Percentiles rank a stretch among this genome's conserved stretches.
Conservation (phyloP, 108 stramenopile species). For the Parmales sp. region DNA sequence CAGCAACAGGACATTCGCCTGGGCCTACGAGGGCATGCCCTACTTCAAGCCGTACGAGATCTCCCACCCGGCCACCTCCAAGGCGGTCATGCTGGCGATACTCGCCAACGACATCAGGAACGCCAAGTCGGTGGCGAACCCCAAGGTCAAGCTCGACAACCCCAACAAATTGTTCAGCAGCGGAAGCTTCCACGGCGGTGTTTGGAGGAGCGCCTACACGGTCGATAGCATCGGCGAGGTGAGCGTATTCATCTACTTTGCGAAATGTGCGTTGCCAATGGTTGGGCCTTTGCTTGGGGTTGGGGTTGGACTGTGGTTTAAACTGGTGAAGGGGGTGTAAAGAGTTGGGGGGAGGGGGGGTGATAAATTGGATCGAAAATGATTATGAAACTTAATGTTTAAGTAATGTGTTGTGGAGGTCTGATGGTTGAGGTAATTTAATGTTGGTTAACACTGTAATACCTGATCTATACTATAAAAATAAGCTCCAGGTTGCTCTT, state of each 20-base stretch:
- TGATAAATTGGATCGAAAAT: no score
- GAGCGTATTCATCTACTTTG: conserved; percentile 82
- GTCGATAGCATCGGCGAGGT: conserved; percentile 90
- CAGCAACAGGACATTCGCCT: conserved; percentile 88
- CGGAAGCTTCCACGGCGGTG: conserved; percentile 87
- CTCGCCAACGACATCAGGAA: conserved; percentile 80
- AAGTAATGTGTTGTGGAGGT: no score
- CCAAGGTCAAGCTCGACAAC: conserved; percentile 62
- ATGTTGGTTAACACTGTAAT: no score
- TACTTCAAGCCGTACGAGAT: conserved; percentile 92
- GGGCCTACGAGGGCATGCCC: conserved; percentile 97
- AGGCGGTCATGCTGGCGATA: conserved; percentile 91
- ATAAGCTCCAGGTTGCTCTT: no score
- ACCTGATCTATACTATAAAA: no score
- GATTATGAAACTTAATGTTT: no score
- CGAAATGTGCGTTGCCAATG: conserved; percentile 54
- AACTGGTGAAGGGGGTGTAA: no score
- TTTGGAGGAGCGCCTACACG: conserved; percentile 88
- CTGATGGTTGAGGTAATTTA: no score
- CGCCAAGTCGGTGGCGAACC: conserved; percentile 57
- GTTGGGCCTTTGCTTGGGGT: no score
- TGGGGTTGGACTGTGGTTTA: no score
- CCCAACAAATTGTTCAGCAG: conserved; percentile 90
- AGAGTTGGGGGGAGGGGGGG: no score
- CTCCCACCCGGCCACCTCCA: conserved; percentile 89